A percentile compares a stretch with the other conserved stretches of the same genome.
These are phyloP conservation scores for Aegle marmelos DNA, from an alignment of 345 rosid species.

Conservation along the genomic window DNA sequence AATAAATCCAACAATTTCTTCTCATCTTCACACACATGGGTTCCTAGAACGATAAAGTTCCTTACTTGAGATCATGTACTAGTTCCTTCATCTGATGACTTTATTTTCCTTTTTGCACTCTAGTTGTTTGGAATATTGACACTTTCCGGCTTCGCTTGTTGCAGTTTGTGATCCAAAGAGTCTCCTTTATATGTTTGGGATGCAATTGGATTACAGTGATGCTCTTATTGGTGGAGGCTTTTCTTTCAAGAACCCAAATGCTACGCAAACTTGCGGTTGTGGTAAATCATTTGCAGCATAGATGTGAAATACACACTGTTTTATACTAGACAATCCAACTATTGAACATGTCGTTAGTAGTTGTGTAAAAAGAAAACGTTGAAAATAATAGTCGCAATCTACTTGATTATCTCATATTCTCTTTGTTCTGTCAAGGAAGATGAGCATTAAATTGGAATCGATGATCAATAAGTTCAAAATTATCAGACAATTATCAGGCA, in stretches of 20 bases:
- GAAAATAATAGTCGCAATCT: neutral
- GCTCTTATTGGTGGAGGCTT: conserved; percentile 98
- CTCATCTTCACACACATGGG: neutral
- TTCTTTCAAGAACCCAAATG: conserved; percentile 88
- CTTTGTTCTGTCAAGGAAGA: too few species aligned
- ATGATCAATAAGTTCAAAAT: neutral
- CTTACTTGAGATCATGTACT: neutral
- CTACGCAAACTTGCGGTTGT: conserved; percentile 74
- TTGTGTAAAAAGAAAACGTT: neutral
- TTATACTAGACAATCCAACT: neutral
- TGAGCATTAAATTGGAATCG: neutral
- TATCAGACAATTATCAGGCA: neutral
- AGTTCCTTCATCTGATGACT: neutral
- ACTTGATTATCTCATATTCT: too few species aligned
- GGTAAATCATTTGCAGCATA: conserved; percentile 47
- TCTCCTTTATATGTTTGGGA: conserved; percentile 88
- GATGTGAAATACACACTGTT: conserved; percentile 19
- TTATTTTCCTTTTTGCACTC: neutral
- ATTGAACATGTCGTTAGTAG: neutral
- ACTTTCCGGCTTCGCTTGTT: neutral
- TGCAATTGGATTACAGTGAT: conserved; percentile 93
- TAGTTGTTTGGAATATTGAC: neutral
- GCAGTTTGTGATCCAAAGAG: conserved; percentile 99
- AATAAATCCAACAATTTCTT: neutral
- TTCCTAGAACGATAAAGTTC: too few species aligned